Evolutionary conservation across 2,329 filamentous ascomycete species (phyloP), one percentile per base, ranked within the genome.

Genomic region (Fusarium pseudocircinatum): DNA sequence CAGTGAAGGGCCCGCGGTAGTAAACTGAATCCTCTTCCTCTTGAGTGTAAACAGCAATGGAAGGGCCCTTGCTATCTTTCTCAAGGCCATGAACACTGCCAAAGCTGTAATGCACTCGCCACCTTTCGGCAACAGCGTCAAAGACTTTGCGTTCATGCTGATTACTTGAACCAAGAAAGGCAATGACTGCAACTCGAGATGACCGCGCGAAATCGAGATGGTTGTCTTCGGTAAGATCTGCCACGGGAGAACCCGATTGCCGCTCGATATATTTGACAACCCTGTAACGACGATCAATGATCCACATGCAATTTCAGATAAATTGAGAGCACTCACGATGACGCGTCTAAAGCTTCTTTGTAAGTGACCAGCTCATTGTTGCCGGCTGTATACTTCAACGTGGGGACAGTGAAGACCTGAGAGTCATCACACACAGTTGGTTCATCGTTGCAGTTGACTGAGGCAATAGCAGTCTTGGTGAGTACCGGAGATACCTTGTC

Each of bases 91-190:
- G 2, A 7, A 62, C 37, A 8, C 3, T 37, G 0, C 57, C 57
- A 22, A 64, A 64, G 6, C 46, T 64, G 12, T 62, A 64, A 32
- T 62, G 39, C 2, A 44, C 32, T n/a, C 57, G 37, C 61, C 61
- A 64, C 5, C 5, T 15, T n/a, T 52, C 32, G 4, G 61, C 56
- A 32, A 64, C 32, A 18, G 22, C 6, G 18, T 28, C 37, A 16
- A 61, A 62, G 0, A 14, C 3, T 6, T 39, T 39, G 1, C n/a
- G 61, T 1, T 37, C 37, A n/a, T 1, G 7, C 2, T 37, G 16
- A 34, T 10, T 1, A 2, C 7, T 36, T 7, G 53, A 28, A 2
- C 14, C 26, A 18, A 64, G 26, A 18, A 61, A 52, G 7, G 32
- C 56, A 12, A 64, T 5, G 14, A 64, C 32, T 3, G 46, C 44